These are phyloP conservation scores for Gillenia trifoliata DNA, from an alignment of 306 rosid species.

Conservation along the genomic window DNA sequence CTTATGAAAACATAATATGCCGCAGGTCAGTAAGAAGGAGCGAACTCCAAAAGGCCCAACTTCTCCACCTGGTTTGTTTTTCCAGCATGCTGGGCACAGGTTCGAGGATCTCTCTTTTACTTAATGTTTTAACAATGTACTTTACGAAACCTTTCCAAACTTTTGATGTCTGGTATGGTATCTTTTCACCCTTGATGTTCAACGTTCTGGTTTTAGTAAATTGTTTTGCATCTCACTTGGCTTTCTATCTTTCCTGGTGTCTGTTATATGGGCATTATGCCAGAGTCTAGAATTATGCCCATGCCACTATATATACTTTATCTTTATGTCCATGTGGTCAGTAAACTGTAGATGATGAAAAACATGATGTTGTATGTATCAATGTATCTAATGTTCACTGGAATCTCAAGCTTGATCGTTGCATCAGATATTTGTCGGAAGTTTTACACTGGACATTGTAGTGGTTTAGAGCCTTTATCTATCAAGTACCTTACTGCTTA, in stretches of 20 bases:
- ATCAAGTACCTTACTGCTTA: background rate
- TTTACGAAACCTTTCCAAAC: background rate
- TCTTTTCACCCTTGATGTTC: background rate
- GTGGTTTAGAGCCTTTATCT: background rate
- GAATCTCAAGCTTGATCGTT: background rate
- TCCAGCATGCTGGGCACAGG: slow-evolving; percentile 99
- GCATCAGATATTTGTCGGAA: background rate
- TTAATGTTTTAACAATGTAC: background rate
- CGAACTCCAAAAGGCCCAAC: slow-evolving; percentile 53
- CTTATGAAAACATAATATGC: background rate
- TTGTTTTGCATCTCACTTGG: background rate
- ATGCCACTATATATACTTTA: background rate
- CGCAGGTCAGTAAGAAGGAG: slow-evolving; percentile 82
- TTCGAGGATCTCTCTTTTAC: slow-evolving; percentile 18
- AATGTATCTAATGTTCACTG: background rate
- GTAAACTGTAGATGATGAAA: background rate
- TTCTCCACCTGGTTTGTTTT: slow-evolving; percentile 83
- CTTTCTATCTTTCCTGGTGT: background rate
- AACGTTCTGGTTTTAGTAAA: background rate
- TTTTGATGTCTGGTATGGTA: background rate
- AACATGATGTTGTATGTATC: background rate
- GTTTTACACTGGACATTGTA: background rate
- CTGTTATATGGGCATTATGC: background rate
- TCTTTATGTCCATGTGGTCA: background rate
- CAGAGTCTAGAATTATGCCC: background rate